Conservation (phyloP, 345 rosid species). For the Salix dunnii region DNA sequence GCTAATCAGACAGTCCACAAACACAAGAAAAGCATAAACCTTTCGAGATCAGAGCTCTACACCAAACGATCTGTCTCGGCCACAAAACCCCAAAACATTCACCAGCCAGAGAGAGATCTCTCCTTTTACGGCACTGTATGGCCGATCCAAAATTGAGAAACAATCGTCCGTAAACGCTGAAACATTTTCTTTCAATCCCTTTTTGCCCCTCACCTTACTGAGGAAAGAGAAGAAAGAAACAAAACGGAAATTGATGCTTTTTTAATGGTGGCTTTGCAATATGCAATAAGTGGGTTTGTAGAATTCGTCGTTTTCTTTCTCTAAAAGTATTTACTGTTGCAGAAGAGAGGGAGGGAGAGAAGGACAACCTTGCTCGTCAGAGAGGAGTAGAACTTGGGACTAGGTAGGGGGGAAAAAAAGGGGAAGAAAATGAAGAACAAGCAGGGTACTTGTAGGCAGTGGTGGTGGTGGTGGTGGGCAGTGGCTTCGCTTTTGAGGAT, state of each 20-base stretch:
- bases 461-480: background rate
- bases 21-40: conserved; percentile 51
- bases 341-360: background rate
- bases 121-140: conserved; percentile 3
- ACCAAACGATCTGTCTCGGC: conserved; percentile 46
- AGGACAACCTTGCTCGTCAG: background rate
- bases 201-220: background rate
- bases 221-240: background rate
- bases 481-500: conserved; percentile 4
- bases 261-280: background rate
- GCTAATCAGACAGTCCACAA: conserved; percentile 48
- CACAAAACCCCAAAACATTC: conserved; percentile 12
- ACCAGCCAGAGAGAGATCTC: conserved; percentile 30
- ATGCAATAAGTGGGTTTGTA: background rate
- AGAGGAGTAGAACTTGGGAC: background rate
- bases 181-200: conserved; percentile 21
- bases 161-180: conserved; percentile 28
- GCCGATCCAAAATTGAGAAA: conserved; percentile 22
- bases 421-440: background rate
- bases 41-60: conserved; percentile 66
- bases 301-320: background rate
- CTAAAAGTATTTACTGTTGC: background rate
- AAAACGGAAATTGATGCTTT: background rate
- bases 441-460: background rate
- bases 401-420: too few species aligned